Evolutionary conservation across 495 filamentous ascomycete species (phyloP).

Genomic region (Trichoderma erinaceum): DNA sequence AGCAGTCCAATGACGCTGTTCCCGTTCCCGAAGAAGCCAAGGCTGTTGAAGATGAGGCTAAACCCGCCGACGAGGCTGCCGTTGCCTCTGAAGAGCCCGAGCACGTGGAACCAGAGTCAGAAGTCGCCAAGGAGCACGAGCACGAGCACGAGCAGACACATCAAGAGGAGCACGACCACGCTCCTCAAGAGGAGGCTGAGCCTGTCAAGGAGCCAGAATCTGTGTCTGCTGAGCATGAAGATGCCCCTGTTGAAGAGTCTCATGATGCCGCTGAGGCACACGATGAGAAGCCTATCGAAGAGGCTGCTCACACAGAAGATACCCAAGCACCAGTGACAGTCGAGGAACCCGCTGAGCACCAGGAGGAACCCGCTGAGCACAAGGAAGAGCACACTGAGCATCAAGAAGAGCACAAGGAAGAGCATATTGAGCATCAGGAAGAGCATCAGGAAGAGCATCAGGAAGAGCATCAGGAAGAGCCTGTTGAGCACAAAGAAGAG

Average conservation of each 20-base stretch:
- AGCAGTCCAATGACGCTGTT: not conserved
- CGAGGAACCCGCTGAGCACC: not conserved
- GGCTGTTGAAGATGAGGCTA: not conserved
- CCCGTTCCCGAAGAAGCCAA: conserved; percentile 14
- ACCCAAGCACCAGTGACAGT: not conserved
- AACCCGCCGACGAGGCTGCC: not conserved
- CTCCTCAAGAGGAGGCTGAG: conserved; percentile 1
- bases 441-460: too few relatives aligned
- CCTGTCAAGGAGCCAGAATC: conserved; percentile 10
- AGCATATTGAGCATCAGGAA: too few relatives aligned
- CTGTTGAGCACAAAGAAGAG: not conserved
- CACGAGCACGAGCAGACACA: not conserved
- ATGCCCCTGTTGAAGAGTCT: not conserved
- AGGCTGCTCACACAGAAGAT: conserved; percentile 12
- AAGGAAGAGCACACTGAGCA: not conserved
- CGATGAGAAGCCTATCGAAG: conserved; percentile 6
- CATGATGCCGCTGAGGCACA: not conserved
- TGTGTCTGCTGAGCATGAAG: not conserved
- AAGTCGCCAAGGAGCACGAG: not conserved
- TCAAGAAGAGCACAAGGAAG: conserved; percentile 1
- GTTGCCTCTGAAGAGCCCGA: not conserved
- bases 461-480: not conserved
- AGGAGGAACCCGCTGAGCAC: not conserved
- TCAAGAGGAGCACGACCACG: not conserved
- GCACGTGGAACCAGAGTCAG: conserved; percentile 2